Evolutionary conservation across 2,329 filamentous ascomycete genomes (phyloP).

Genomic region (Nectriaceae sp.): DNA sequence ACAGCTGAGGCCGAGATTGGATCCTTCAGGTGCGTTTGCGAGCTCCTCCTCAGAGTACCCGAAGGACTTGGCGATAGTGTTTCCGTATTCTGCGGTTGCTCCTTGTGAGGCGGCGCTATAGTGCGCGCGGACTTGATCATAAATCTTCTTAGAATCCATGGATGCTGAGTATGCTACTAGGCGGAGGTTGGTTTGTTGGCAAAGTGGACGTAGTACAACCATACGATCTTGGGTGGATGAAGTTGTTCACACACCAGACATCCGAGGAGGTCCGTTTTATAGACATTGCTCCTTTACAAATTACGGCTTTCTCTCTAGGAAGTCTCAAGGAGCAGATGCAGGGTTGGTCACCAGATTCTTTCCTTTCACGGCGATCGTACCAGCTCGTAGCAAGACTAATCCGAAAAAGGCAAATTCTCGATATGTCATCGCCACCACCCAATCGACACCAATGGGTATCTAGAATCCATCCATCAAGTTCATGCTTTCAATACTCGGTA

Average conservation of each 20-base stretch:
- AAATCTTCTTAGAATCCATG: constrained; percentile 35
- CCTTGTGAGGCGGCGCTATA: constrained; percentile 36
- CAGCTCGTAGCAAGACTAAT: not conserved
- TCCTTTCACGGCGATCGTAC: constrained; percentile 3
- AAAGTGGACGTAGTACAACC: not conserved
- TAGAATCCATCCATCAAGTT: not conserved
- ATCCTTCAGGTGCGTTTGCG: constrained; percentile 42
- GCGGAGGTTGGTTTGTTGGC: not conserved
- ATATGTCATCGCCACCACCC: constrained; percentile 11
- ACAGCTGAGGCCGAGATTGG: constrained; percentile 56
- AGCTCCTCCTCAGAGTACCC: constrained; percentile 54
- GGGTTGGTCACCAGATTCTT: constrained; percentile 24
- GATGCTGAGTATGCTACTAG: constrained; percentile 10
- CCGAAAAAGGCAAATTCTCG: constrained; percentile 14
- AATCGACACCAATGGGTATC: constrained; percentile 19
- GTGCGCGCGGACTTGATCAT: constrained; percentile 35
- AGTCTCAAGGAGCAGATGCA: too few species aligned
- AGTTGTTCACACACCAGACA: not conserved
- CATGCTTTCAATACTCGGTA: not conserved
- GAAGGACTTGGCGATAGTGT: constrained; percentile 51
- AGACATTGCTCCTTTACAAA: too few species aligned
- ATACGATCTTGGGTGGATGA: not conserved
- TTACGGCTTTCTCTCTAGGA: too few species aligned
- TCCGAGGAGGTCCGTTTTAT: not conserved
- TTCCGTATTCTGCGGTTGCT: constrained; percentile 34